phyloP scores from a whole-genome alignment of 441 rosid genomes.

The Populus hybrid region DNA sequence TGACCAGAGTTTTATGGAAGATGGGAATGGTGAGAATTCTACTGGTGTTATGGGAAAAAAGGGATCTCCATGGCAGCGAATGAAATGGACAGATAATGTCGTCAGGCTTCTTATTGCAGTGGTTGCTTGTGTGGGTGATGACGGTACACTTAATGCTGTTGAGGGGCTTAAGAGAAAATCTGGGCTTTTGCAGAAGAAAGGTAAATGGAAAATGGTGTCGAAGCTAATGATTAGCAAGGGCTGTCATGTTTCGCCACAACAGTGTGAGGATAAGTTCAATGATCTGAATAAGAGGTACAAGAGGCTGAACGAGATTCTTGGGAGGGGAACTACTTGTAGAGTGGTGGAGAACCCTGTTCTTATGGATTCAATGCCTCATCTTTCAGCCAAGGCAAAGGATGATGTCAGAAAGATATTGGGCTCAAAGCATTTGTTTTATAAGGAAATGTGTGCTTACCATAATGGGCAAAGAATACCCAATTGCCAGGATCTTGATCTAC shows the following conservation, averaged over 20 bases:
- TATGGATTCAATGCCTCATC: slow-evolving; percentile 49
- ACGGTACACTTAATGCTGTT: slow-evolving; percentile 31
- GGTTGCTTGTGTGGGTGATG: slow-evolving; percentile 53
- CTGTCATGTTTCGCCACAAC: slow-evolving; percentile 61
- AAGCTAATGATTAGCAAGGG: slow-evolving; percentile 54
- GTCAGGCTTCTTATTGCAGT: slow-evolving; percentile 51
- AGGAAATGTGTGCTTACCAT: slow-evolving; percentile 64
- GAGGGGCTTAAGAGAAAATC: slow-evolving; percentile 46
- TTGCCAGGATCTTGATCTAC: slow-evolving; percentile 50
- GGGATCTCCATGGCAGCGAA: slow-evolving; percentile 55
- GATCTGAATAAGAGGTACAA: slow-evolving; percentile 44
- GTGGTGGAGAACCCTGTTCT: slow-evolving; percentile 65
- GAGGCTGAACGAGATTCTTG: slow-evolving; percentile 61
- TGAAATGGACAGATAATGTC: slow-evolving; percentile 65
- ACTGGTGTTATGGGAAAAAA: slow-evolving; percentile 32
- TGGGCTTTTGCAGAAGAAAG: slow-evolving; percentile 51
- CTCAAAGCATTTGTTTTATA: slow-evolving; percentile 64
- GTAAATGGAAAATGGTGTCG: slow-evolving; percentile 63
- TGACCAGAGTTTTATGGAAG: slow-evolving; percentile 36
- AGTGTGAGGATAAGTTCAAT: slow-evolving; percentile 55
- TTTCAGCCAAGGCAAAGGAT: slow-evolving; percentile 47
- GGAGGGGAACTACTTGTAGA: slow-evolving; percentile 48
- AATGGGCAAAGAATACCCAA: slow-evolving; percentile 48
- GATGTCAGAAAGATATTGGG: slow-evolving; percentile 52
- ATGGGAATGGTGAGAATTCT: slow-evolving; percentile 42